These are phyloP conservation scores for Diplogelasinospora grovesii DNA, from an alignment of 495 filamentous ascomycete species.

Conservation along the genomic window DNA sequence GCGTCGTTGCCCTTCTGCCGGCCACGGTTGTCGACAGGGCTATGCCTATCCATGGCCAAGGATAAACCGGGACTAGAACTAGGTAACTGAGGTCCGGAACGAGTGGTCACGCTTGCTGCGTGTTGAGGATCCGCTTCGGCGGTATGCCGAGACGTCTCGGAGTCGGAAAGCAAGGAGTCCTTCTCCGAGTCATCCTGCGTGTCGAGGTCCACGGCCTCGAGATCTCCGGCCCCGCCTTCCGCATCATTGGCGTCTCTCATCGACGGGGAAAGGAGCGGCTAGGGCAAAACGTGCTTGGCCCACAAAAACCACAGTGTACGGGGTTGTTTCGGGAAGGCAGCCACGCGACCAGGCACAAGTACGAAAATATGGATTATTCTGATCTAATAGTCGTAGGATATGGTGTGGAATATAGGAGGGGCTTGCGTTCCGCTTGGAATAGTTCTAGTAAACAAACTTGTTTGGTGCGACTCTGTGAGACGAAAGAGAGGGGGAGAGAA, in stretches of 20 bases:
- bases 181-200: neutral
- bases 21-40: neutral
- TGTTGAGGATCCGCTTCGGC: no score
- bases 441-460: no score
- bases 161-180: neutral
- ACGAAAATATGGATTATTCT: no score
- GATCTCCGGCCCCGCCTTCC: conserved; percentile 1
- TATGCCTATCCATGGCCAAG: neutral
- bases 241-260: neutral
- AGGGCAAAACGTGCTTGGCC: neutral
- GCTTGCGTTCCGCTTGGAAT: no score
- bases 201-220: neutral
- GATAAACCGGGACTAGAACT: neutral
- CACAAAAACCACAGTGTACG: neutral
- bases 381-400: no score
- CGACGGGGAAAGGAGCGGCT: neutral
- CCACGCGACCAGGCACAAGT: no score
- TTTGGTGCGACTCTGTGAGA: no score
- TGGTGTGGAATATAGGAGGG: no score
- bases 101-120: neutral
- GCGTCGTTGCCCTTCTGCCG: conserved; percentile 3
- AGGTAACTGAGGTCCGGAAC: neutral
- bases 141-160: neutral
- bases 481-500: no score
- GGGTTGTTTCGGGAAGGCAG: neutral